Evolutionary conservation across 2,329 filamentous ascomycete species (phyloP), one percentile per base, ranked within the genome.

Genomic region (Aureobasidium sp.): DNA sequence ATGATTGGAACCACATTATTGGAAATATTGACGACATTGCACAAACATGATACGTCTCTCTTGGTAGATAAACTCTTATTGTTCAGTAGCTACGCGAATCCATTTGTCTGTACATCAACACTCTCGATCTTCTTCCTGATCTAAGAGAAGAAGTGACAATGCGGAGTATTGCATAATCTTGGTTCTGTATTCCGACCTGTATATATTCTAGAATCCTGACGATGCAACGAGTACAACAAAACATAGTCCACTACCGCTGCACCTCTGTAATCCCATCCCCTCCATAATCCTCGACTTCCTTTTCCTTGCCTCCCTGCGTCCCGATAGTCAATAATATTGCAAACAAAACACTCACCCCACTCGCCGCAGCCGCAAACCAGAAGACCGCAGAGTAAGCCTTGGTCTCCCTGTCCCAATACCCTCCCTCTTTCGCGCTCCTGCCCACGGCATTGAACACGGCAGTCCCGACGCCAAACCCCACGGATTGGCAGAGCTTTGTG

Each of bases 391-490:
- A 75, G 64, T 79, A 84, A 8, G 81, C 78, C 60, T 79, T 71
- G 45, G 77, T 76, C 0, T 42, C 59, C 29, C 69, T 67, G 57
- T 81, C 74, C 58, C 78, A 76, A 54, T 80, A 75, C 0, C 69
- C 73, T 7, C 69, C 69, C 17, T 67, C 64, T 0, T 67, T 64
- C 2, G 73, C 72, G 6, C 68, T 66, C 47, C 71, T 60, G 17
- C 68, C 54, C 17, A 72, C 74, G 0, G 78, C 78, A 64, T 78
- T 80, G 66, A 81, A 85, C 8, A 85, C 75, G 0, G 84, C 84
- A 0, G 84, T 87, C 3, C 82, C 78, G 51, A 87, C 78, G 1
- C 83, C 84, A 58, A 86, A 78, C 3, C 83, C 81, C 1, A 86
- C 73, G 0, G 84, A 84, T 54, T 78, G 78, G 51, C 79, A 81